Evolutionary conservation across 768 basidiomycete genomes (phyloP).

Genomic region (Sporobolomyces phaffii): DNA sequence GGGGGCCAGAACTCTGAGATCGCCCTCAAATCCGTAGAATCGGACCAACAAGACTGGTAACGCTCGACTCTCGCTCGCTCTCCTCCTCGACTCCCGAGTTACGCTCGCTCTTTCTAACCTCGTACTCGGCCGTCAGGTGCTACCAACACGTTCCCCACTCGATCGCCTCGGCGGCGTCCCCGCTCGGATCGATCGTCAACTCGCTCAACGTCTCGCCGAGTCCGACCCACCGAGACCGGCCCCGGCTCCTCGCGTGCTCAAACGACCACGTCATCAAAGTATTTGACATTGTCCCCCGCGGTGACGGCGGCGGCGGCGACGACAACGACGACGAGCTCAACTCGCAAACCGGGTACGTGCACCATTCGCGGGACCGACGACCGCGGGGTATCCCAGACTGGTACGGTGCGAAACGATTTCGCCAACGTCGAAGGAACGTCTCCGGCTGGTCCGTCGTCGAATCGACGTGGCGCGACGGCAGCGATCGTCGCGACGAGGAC

Average conservation of each 20-base stretch:
- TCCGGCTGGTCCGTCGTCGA: too few species aligned
- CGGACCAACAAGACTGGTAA: slow-evolving; percentile 21
- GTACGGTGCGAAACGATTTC: too few species aligned
- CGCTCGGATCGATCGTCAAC: slow-evolving; percentile 64
- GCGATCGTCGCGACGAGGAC: not conserved
- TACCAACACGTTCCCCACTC: slow-evolving; percentile 13
- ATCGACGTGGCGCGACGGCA: slow-evolving; percentile 39
- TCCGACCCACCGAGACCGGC: slow-evolving; percentile 43
- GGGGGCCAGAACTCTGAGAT: slow-evolving; percentile 42
- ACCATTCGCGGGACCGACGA: slow-evolving; percentile 9
- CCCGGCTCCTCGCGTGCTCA: slow-evolving; percentile 73
- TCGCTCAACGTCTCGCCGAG: slow-evolving; percentile 58
- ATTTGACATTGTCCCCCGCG: slow-evolving; percentile 54
- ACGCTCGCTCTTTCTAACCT: not conserved
- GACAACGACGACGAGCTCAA: too few species aligned
- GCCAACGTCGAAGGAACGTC: too few species aligned
- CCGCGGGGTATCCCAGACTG: too few species aligned
- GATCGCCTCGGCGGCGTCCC: slow-evolving; percentile 49
- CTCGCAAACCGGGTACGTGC: not conserved
- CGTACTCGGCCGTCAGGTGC: slow-evolving; percentile 6
- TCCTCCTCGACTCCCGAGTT: not conserved
- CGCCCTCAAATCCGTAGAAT: slow-evolving; percentile 16
- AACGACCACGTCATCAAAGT: slow-evolving; percentile 78
- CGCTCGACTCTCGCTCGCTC: not conserved
- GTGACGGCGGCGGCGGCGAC: too few species aligned